These are phyloP conservation scores for Boletus sp. DNA, from an alignment of 1,284 basidiomycete species.

Conservation along the genomic window DNA sequence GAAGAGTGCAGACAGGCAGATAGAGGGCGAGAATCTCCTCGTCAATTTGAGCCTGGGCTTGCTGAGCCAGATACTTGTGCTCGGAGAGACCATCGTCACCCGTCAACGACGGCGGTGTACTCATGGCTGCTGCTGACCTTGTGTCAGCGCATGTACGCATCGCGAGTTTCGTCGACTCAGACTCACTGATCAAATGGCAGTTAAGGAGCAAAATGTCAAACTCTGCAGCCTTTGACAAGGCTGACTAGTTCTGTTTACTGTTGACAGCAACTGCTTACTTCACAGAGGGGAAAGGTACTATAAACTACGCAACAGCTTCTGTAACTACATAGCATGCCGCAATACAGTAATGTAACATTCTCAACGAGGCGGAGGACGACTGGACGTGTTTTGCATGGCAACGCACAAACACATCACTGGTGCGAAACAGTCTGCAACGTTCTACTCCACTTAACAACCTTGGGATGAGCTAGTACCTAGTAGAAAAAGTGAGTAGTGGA, in stretches of 20 bases:
- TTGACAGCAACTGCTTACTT: no score
- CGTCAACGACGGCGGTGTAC: neutral
- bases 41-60: slow-evolving; percentile 2
- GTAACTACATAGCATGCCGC: neutral
- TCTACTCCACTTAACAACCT: slow-evolving; percentile 64
- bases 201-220: neutral
- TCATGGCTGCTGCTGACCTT: neutral
- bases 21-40: neutral
- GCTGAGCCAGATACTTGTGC: neutral
- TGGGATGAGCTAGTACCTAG: slow-evolving; percentile 68
- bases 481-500: slow-evolving; percentile 7
- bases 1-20: slow-evolving; percentile 5
- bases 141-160: neutral
- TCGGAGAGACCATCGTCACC: neutral
- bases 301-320: slow-evolving; percentile 1
- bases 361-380: neutral
- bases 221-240: no score
- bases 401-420: slow-evolving; percentile 4
- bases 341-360: neutral
- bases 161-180: no score
- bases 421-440: slow-evolving; percentile 43
- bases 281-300: neutral
- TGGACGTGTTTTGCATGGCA: neutral
- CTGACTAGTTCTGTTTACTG: no score
- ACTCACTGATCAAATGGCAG: neutral